These are phyloP conservation scores for Boehmeria nivea DNA, from an alignment of 306 rosid genomes.

Conservation along the genomic window DNA sequence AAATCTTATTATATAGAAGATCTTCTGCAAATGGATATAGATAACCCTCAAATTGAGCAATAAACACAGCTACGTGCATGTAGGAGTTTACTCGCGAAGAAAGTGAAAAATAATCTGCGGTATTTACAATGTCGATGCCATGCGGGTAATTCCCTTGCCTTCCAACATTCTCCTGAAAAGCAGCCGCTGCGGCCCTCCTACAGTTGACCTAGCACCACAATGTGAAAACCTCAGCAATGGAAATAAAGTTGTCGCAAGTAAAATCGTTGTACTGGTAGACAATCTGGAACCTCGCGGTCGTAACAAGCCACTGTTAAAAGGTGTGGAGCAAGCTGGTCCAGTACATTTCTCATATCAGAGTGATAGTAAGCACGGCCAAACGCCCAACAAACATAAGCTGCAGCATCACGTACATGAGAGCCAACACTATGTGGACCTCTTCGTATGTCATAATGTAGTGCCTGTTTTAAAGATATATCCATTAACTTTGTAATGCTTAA, in stretches of 20 bases:
- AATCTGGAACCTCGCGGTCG: conserved; percentile 80
- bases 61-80: conserved; percentile 63
- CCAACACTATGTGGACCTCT: conserved; percentile 99
- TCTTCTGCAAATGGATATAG: conserved; percentile 72
- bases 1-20: conserved; percentile 72
- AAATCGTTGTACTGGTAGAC: conserved; percentile 10
- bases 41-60: conserved; percentile 84
- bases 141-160: conserved; percentile 92
- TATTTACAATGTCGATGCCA: conserved; percentile 93
- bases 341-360: conserved; percentile 64
- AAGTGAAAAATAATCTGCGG: conserved; percentile 92
- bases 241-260: background rate
- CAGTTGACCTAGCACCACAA: conserved; percentile 84
- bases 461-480: conserved; percentile 41
- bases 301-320: conserved; percentile 91
- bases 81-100: conserved; percentile 78
- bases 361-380: conserved; percentile 95
- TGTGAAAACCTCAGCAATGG: conserved; percentile 5
- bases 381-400: conserved; percentile 99
- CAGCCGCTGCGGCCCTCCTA: conserved; percentile 99
- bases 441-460: conserved; percentile 90
- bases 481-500: background rate
- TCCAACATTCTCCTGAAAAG: conserved; percentile 98
- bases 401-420: conserved; percentile 97
- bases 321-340: conserved; percentile 84